Evolutionary conservation across 78 protist genomes (phyloP).

Genomic region (Ministeria vibrans): DNA sequence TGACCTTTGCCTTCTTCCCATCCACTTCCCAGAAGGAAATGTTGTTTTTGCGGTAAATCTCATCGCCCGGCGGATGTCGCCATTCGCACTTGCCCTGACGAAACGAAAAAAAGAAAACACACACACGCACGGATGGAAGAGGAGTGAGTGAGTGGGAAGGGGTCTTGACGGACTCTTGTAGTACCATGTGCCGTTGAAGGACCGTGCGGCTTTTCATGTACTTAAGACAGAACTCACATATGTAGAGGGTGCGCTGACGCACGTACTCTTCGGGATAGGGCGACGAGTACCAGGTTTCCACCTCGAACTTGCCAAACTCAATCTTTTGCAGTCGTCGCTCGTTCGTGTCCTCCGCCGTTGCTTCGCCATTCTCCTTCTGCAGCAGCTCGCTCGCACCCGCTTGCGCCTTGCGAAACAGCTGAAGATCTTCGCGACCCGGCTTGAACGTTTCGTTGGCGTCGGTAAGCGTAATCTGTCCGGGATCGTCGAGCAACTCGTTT

Average conservation of each 20-base stretch:
- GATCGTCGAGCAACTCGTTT: too few species aligned
- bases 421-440: too few species aligned
- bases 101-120: background rate
- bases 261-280: slow-evolving; percentile 88
- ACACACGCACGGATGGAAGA: background rate
- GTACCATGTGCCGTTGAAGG: slow-evolving; percentile 60
- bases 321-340: too few species aligned
- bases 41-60: slow-evolving; percentile 72
- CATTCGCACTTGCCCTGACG: slow-evolving; percentile 60
- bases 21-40: slow-evolving; percentile 84
- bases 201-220: slow-evolving; percentile 71
- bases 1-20: slow-evolving; percentile 65
- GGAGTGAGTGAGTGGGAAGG: background rate
- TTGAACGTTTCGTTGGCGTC: too few species aligned
- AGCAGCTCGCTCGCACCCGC: too few species aligned
- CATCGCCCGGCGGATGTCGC: slow-evolving; percentile 91
- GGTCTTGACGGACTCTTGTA: background rate
- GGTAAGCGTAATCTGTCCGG: too few species aligned
- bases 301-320: slow-evolving; percentile 66
- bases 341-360: too few species aligned
- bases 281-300: slow-evolving; percentile 92
- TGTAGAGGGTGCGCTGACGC: slow-evolving; percentile 26
- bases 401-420: too few species aligned
- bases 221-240: slow-evolving; percentile 89
- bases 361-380: too few species aligned